phyloP scores from a whole-genome alignment of 805 yeast species.

The Barnettozyma botsteinii region DNA sequence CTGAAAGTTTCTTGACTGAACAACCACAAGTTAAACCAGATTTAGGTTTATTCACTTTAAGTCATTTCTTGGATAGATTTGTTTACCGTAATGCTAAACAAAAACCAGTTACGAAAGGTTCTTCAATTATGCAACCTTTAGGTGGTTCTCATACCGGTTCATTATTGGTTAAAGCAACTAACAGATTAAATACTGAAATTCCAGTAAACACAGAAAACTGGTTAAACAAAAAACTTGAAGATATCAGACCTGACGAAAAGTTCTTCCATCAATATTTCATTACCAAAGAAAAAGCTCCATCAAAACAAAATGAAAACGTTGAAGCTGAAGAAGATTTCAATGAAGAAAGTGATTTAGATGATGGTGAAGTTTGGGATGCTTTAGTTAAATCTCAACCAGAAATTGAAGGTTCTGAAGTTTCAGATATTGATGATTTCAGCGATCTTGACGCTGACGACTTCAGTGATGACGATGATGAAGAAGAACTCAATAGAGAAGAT shows the following conservation, averaged over 20 bases:
- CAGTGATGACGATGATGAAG: conserved; percentile 46
- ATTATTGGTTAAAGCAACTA: conserved; percentile 61
- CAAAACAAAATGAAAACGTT: conserved; percentile 26
- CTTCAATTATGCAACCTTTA: conserved; percentile 96
- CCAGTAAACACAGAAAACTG: conserved; percentile 88
- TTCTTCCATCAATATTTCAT: conserved; percentile 85
- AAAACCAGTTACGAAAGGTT: conserved; percentile 68
- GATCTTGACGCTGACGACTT: conserved; percentile 48
- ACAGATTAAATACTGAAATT: conserved; percentile 33
- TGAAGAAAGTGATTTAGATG: conserved; percentile 45
- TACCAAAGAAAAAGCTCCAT: conserved; percentile 42
- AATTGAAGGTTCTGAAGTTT: conserved; percentile 46
- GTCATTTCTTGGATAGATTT: conserved; percentile 91
- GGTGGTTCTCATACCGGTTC: conserved; percentile 78
- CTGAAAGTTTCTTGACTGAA: conserved; percentile 50
- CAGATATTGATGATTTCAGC: conserved; percentile 45
- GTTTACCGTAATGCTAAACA: conserved; percentile 90
- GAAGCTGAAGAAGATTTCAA: conserved; percentile 33
- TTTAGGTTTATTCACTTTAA: conserved; percentile 76
- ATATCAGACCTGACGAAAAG: conserved; percentile 78
- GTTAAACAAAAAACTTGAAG: conserved; percentile 56
- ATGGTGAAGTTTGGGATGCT: conserved; percentile 78
- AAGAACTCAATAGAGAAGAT: conserved; percentile 32
- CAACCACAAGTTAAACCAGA: conserved; percentile 67
- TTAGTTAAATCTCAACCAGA: conserved; percentile 71